Evolutionary conservation across 164 flowering plant genomes (phyloP).

Genomic region (Malania oleifera): DNA sequence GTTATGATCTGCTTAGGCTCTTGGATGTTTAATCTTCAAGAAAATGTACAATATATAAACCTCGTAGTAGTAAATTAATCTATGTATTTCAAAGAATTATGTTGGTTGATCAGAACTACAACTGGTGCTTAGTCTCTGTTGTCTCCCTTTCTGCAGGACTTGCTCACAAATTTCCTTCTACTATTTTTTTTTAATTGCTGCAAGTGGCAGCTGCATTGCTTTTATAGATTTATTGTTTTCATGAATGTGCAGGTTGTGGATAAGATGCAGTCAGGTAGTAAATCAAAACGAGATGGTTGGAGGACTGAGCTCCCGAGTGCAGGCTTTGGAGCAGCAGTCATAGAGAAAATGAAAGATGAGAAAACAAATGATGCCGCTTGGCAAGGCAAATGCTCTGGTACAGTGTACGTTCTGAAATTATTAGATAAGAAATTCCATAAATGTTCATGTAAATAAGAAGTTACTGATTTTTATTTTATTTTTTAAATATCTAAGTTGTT

Average conservation of each 20-base stretch:
- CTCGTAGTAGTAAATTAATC: too few relatives aligned
- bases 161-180: background rate
- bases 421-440: background rate
- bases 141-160: background rate
- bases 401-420: constrained; percentile 70
- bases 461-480: too few relatives aligned
- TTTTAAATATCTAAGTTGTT: too few relatives aligned
- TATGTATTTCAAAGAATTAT: too few relatives aligned
- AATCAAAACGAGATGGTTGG: constrained; percentile 75
- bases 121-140: background rate
- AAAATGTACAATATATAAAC: too few relatives aligned
- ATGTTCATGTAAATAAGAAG: too few relatives aligned
- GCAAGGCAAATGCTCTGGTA: constrained; percentile 99
- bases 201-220: background rate
- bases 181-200: background rate
- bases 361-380: constrained; percentile 70
- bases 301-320: constrained; percentile 54
- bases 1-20: too few relatives aligned
- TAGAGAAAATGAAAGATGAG: constrained; percentile 59
- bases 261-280: constrained; percentile 63
- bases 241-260: constrained; percentile 66
- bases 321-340: constrained; percentile 60
- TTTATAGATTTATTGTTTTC: background rate
- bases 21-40: too few relatives aligned
- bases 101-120: too few relatives aligned